These are phyloP conservation scores for Dioscorea dumetorum DNA, from an alignment of 106 monocot species.

Conservation along the genomic window DNA sequence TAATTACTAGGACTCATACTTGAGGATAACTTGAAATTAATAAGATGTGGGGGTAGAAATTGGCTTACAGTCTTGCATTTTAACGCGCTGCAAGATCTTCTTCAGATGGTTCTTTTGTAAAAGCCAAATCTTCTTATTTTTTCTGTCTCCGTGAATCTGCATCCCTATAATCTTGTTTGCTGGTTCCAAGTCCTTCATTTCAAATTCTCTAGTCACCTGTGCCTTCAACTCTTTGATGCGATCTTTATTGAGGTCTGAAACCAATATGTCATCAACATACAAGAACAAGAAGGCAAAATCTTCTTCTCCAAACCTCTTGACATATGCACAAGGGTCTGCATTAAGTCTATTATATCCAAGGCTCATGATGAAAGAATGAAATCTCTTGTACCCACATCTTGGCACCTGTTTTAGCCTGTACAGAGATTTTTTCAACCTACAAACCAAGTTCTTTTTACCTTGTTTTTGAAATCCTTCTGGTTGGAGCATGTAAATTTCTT, in stretches of 20 bases:
- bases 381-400: too few species aligned
- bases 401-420: too few species aligned
- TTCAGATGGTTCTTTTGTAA: not conserved
- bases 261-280: too few species aligned
- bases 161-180: constrained; percentile 7
- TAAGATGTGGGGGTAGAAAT: not conserved
- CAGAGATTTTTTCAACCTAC: too few species aligned
- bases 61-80: not conserved
- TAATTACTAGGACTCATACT: too few species aligned
- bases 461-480: not conserved
- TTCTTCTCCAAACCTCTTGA: too few species aligned
- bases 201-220: not conserved
- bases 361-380: too few species aligned
- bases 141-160: not conserved
- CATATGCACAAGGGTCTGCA: too few species aligned
- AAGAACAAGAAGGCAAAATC: too few species aligned
- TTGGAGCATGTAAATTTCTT: not conserved
- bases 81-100: not conserved
- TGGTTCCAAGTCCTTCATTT: not conserved
- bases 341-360: too few species aligned
- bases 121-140: not conserved
- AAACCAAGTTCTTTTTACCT: constrained; percentile 1
- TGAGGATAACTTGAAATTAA: too few species aligned
- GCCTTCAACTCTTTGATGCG: not conserved
- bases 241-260: not conserved